Percentiles rank a stretch among this genome's conserved stretches.
Evolutionary conservation across 805 yeast species (phyloP).

Genomic region (Cyberlindnera saturnus): DNA sequence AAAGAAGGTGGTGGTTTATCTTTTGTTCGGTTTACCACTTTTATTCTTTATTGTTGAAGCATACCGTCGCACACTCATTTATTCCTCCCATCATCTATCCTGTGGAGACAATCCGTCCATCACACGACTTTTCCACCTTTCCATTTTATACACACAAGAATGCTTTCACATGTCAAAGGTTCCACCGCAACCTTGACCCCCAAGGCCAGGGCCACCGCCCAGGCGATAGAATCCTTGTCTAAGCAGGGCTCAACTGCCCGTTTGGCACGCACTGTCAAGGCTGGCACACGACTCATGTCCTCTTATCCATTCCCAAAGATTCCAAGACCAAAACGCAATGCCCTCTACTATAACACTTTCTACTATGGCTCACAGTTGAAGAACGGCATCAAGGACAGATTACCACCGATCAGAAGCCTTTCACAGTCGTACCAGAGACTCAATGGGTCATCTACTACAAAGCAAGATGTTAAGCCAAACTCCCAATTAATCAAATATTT

Average conservation of each 20-base stretch:
- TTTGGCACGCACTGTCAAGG: constrained; percentile 5
- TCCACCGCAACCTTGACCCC: constrained; percentile 1
- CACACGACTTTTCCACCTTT: no score
- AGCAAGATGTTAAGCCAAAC: constrained; percentile 10
- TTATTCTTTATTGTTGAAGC: no score
- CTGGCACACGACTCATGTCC: constrained; percentile 17
- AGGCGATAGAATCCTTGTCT: constrained; percentile 6
- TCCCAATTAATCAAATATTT: constrained; percentile 23
- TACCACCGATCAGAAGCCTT: constrained; percentile 24
- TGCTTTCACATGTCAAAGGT: constrained; percentile 20
- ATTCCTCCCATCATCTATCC: no score
- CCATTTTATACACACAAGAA: constrained; percentile 1
- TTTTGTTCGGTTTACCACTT: no score
- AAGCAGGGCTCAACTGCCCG: constrained; percentile 5
- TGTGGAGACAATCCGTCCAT: no score
- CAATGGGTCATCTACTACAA: constrained; percentile 14
- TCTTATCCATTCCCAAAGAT: constrained; percentile 44
- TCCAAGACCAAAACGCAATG: constrained; percentile 51
- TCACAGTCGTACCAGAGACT: constrained; percentile 18
- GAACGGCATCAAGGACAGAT: constrained; percentile 23
- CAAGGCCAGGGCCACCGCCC: constrained; percentile 4
- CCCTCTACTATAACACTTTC: constrained; percentile 39
- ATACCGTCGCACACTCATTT: no score
- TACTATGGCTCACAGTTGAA: constrained; percentile 30
- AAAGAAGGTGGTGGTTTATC: no score